Evolutionary conservation across 2,329 filamentous ascomycete genomes (phyloP).

Genomic region (Teratosphaeria pseudoeucalypti): DNA sequence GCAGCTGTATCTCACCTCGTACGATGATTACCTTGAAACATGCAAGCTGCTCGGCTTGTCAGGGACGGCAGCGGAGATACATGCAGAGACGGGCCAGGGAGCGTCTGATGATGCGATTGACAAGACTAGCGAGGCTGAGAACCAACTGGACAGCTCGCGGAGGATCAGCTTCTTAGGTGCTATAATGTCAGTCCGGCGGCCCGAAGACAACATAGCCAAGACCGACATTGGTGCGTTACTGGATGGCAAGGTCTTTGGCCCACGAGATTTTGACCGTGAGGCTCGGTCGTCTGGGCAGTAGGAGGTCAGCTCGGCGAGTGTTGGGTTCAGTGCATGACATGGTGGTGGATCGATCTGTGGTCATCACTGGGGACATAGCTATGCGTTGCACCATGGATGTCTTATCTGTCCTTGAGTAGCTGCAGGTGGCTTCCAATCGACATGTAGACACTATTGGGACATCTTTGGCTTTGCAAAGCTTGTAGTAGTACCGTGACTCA

Average conservation of each 20-base stretch:
- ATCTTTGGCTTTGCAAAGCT: no score
- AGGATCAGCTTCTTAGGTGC: slow-evolving; percentile 16
- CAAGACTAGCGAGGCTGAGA: background rate
- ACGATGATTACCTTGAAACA: slow-evolving; percentile 43
- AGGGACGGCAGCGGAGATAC: background rate
- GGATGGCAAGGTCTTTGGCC: slow-evolving; percentile 9
- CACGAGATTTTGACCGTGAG: slow-evolving; percentile 4
- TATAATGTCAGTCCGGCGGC: slow-evolving; percentile 13
- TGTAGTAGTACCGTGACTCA: no score
- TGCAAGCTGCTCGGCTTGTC: slow-evolving; percentile 45
- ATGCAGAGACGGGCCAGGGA: background rate
- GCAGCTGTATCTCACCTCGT: slow-evolving; percentile 51
- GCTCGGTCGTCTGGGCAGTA: background rate
- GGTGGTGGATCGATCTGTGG: background rate
- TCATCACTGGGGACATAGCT: background rate
- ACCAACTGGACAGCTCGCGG: slow-evolving; percentile 8
- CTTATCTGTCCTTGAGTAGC: no score
- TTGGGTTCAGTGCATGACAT: background rate
- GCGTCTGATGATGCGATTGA: background rate
- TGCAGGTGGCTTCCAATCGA: no score
- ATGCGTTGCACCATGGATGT: background rate
- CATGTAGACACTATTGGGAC: no score
- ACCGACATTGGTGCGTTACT: slow-evolving; percentile 20
- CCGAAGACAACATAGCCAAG: slow-evolving; percentile 15
- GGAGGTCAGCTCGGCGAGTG: background rate